These are phyloP conservation scores for Hericium alpestre DNA, from an alignment of 768 basidiomycete genomes.

Conservation along the genomic window DNA sequence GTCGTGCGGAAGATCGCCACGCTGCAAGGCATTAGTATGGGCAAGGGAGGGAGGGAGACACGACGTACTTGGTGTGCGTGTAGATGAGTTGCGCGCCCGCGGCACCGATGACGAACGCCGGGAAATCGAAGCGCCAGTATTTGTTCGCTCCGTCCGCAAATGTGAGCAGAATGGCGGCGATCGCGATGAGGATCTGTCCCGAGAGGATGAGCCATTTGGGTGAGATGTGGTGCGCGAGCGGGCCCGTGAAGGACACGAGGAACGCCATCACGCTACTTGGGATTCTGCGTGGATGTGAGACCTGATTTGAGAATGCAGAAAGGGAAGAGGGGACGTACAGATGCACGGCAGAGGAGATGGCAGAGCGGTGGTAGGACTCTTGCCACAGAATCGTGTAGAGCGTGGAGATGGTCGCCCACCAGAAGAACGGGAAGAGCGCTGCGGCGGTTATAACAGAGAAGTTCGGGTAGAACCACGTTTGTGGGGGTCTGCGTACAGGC, in stretches of 20 bases:
- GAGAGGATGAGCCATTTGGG: conserved; percentile 37
- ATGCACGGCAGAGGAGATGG: conserved; percentile 28
- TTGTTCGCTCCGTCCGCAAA: conserved; percentile 27
- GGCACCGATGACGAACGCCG: conserved; percentile 39
- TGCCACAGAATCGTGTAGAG: conserved; percentile 27
- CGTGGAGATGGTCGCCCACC: conserved; percentile 28
- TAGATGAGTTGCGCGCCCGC: conserved; percentile 35
- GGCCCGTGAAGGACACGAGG: conserved; percentile 30
- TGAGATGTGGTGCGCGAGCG: conserved; percentile 24
- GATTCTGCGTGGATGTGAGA: neutral
- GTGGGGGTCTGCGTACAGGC: conserved; percentile 18
- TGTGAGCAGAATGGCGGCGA: conserved; percentile 31
- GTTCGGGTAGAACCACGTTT: conserved; percentile 29
- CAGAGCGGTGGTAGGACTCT: conserved; percentile 24
- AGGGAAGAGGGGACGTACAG: conserved; percentile 17
- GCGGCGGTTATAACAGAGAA: conserved; percentile 26
- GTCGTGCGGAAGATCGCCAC: conserved; percentile 41
- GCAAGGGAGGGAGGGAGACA: neutral
- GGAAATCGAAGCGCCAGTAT: conserved; percentile 40
- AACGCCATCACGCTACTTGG: conserved; percentile 23
- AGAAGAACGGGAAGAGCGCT: conserved; percentile 28
- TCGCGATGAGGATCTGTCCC: conserved; percentile 28
- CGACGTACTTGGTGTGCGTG: conserved; percentile 39
- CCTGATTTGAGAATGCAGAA: neutral
- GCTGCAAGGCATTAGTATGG: conserved; percentile 15